Evolutionary conservation across 352 stramenopile genomes (phyloP), one percentile per base, ranked within the genome.

Genomic region (Phytophthora ohioensis): DNA sequence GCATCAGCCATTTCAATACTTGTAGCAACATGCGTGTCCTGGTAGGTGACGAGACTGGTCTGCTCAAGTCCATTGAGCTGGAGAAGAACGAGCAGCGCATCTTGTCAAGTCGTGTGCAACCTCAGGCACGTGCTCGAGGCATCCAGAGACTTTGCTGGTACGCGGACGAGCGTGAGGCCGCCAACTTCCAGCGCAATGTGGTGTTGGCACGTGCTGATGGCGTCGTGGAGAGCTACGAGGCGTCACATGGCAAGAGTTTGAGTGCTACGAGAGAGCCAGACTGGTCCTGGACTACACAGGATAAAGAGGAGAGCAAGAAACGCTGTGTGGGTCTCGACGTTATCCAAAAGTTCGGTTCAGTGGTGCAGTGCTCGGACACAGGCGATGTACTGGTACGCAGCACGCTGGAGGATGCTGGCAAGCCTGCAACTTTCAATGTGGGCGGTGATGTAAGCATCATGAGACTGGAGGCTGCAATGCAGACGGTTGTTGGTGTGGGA

Each of bases 21-120:
- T 39, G 53, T 27, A 54, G 9, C 54, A 76, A 27, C 34, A 94
- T 95, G 85, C 85, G 85, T 32, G 79, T 96, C 64, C 52, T 96
- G 15, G 78, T 92, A 41, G 88, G 81, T 54, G 88, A 96, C 75
- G 88, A 96, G 73, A 94, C 85, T 1, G 88, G 88, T 8, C 62
- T 96, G 63, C 69, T 94, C 71, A 96, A 96, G 84, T 91, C 81
- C 35, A 79, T 94, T 31, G 81, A 84, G 74, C 75, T 94, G 3
- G 85, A 96, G 76, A 88, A 78, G 64, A 82, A 79, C 53, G 81
- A 92, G 73, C 82, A 89, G 79, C 72, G 73, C 51, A 78, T 93
- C 41, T 63, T 91, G 48, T 82, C 62, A 42, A 88, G 71, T 72
- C 73, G 75, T 21, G 36, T 41, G 12, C 57, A 90, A 47, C 71